Evolutionary conservation across 1,139 yeast species (phyloP).

Genomic region (Debaryomyces sp.): DNA sequence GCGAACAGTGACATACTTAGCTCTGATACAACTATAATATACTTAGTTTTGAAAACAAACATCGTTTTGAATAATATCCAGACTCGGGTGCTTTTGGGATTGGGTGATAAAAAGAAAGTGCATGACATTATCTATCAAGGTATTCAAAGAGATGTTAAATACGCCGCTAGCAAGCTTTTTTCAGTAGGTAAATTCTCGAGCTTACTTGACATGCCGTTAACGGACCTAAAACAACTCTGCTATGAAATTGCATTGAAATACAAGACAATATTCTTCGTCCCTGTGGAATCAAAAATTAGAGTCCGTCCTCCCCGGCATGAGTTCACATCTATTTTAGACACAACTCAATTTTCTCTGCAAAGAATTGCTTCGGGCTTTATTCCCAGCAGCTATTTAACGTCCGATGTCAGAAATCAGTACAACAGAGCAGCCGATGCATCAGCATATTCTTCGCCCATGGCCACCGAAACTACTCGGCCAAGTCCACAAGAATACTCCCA

Average conservation of each 20-base stretch:
- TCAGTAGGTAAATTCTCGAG: constrained; percentile 7
- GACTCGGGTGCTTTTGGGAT: constrained; percentile 17
- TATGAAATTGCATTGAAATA: constrained; percentile 23
- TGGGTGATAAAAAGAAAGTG: constrained; percentile 9
- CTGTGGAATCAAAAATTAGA: constrained; percentile 10
- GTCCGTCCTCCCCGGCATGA: neutral
- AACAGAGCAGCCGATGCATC: neutral
- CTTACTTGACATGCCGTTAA: constrained; percentile 22
- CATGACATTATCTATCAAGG: constrained; percentile 15
- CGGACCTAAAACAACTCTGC: constrained; percentile 22
- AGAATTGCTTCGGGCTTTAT: neutral
- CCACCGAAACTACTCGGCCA: neutral
- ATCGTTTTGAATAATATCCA: constrained; percentile 17
- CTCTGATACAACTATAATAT: constrained; percentile 18
- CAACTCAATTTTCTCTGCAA: neutral
- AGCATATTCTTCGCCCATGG: neutral
- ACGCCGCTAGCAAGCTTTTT: constrained; percentile 15
- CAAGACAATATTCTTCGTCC: constrained; percentile 23
- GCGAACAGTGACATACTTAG: constrained; percentile 2
- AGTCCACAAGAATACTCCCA: constrained; percentile 8
- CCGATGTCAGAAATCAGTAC: neutral
- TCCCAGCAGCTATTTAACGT: neutral
- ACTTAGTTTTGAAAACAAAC: constrained; percentile 17
- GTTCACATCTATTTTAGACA: neutral
- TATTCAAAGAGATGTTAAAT: constrained; percentile 13